A percentile compares a stretch with the other conserved stretches of the same genome.
Conservation (phyloP, 352 stramenopile genomes). For the Phytophthora citrophthora region DNA sequence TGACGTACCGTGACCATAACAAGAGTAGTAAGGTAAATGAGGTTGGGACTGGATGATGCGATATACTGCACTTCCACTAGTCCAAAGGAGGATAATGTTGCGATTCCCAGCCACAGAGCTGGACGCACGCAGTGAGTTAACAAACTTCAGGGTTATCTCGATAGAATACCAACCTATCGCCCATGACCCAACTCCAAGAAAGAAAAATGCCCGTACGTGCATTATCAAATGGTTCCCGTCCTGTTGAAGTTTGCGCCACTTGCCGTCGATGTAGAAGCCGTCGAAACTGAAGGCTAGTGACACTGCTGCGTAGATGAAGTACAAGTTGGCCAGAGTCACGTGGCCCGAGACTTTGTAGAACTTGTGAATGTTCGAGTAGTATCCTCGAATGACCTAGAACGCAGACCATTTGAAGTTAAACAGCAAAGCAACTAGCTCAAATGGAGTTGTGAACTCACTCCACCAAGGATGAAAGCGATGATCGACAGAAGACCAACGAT, state of each 20-base stretch:
- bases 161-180: constrained; percentile 39
- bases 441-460: constrained; percentile 34
- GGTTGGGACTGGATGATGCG: constrained; percentile 49
- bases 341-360: constrained; percentile 41
- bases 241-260: constrained; percentile 58
- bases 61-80: constrained; percentile 70
- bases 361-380: constrained; percentile 55
- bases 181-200: constrained; percentile 58
- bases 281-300: constrained; percentile 62
- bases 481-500: constrained; percentile 58
- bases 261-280: constrained; percentile 73
- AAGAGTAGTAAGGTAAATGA: constrained; percentile 73
- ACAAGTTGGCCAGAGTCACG: constrained; percentile 61
- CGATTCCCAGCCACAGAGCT: constrained; percentile 73
- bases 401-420: neutral
- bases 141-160: neutral
- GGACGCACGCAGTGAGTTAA: neutral
- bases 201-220: constrained; percentile 70
- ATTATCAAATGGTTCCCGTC: constrained; percentile 75
- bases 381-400: constrained; percentile 52
- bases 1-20: constrained; percentile 57
- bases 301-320: constrained; percentile 65
- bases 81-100: constrained; percentile 62
- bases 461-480: constrained; percentile 53
- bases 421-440: neutral